Base-by-base conservation (phyloP, 805 yeast species). In the Millerozyma miso region DNA sequence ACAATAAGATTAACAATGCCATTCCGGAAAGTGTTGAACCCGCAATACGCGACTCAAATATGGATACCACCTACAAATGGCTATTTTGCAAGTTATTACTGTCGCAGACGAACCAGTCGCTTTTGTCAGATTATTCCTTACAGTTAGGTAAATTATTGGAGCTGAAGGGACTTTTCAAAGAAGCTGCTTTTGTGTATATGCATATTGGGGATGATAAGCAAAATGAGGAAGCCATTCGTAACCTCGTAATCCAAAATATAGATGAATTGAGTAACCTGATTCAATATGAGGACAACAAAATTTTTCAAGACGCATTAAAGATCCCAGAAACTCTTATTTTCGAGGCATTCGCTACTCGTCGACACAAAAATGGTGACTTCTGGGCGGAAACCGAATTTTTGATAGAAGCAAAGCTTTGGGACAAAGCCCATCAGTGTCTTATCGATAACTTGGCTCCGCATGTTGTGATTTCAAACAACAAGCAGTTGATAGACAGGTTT, bases 361-460 rank as follows among this genome's bases (percentile, higher is more conserved):
- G 79, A 45, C 73, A 74, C 38, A 65, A 69, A 34, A 45, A 54
- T 6, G 79, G 76, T 2, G 75, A 84, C 39, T 74, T 68, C 50
- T 69, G 81, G 63, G 67, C 74, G 13, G 88, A 88, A 51, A 80
- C 82, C 1, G 67, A 73, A 37, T 77, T 82, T 20, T 73, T 84
- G 37, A 62, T 88, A 1, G 71, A 69, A 10, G 96, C 96, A 0
- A 69, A 67, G 8, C 59, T 74, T 39, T 77, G 77, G 67, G 68
- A 62, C 0, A 80, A 77, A 33, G 96, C 96, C 0, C 93, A 87
- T 53, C 56, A 63, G 2, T 63, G 79, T 1, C 62, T 87, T 3
- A 52, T 81, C 6, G 55, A 65, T 1, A 58, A 70, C 3, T 83
- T 88, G 23, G 98, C 91, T 0, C 98, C 98, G 6, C 59, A 62